Percentiles rank a stretch among this genome's conserved stretches.
phyloP scores from a whole-genome alignment of 345 rosid genomes.

The Eutrema heterophyllum region DNA sequence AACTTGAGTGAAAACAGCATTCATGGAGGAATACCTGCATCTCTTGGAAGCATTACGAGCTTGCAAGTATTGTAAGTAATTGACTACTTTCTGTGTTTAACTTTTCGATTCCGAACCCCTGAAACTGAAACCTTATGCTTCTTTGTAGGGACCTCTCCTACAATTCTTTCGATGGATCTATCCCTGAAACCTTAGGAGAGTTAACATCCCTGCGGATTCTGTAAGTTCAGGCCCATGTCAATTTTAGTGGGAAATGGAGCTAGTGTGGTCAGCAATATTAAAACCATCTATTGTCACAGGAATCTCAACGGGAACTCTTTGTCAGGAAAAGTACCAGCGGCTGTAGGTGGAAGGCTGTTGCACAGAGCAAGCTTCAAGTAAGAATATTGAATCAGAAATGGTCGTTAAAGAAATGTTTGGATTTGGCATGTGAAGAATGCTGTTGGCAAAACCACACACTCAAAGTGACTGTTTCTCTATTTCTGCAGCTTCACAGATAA shows the following conservation, averaged over 20 bases:
- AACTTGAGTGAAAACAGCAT: slow-evolving; percentile 85
- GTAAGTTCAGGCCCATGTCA: slow-evolving; percentile 33
- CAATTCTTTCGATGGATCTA: slow-evolving; percentile 78
- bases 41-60: slow-evolving; percentile 61
- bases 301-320: slow-evolving; percentile 86
- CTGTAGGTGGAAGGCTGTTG: slow-evolving; percentile 89
- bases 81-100: neutral
- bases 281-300: slow-evolving; percentile 39
- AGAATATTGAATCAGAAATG: slow-evolving; percentile 17
- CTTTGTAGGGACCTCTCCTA: slow-evolving; percentile 83
- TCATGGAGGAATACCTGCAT: slow-evolving; percentile 67
- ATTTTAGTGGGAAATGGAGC: neutral
- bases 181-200: slow-evolving; percentile 88
- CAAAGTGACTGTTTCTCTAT: neutral
- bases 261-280: neutral
- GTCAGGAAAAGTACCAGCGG: slow-evolving; percentile 83
- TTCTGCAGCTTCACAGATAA: slow-evolving; percentile 88
- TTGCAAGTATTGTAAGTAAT: slow-evolving; percentile 72
- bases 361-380: slow-evolving; percentile 98
- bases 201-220: slow-evolving; percentile 64
- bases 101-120: neutral
- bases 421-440: neutral
- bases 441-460: neutral
- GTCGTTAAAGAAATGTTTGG: too few relatives aligned
- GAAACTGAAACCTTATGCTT: slow-evolving; percentile 1